A percentile compares a stretch with the other conserved stretches of the same genome.
phyloP scores from a whole-genome alignment of 768 basidiomycete genomes.

The Leccinum incarnatum region DNA sequence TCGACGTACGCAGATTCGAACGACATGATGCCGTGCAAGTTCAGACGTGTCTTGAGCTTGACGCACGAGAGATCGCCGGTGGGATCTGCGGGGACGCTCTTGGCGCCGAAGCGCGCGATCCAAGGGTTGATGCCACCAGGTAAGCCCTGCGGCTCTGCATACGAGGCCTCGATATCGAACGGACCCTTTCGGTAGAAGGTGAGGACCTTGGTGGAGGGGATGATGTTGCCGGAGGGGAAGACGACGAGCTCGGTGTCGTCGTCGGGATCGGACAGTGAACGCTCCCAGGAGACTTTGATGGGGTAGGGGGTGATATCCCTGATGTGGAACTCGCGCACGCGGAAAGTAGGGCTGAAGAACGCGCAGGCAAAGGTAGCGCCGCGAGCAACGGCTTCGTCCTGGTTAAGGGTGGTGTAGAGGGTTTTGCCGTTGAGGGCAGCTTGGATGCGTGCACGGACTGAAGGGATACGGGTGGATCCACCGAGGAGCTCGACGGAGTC shows the following conservation, averaged over 20 bases:
- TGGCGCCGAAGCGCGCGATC: conserved; percentile 79
- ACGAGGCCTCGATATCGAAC: conserved; percentile 86
- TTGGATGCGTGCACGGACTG: conserved; percentile 86
- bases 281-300: conserved; percentile 88
- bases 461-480: conserved; percentile 89
- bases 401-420: conserved; percentile 93
- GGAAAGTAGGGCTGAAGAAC: conserved; percentile 96
- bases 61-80: conserved; percentile 76
- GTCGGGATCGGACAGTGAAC: conserved; percentile 67
- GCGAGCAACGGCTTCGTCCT: conserved; percentile 95
- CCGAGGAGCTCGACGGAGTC: conserved; percentile 92
- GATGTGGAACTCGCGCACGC: conserved; percentile 91
- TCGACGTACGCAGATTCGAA: conserved; percentile 88
- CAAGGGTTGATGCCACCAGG: conserved; percentile 84
- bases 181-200: conserved; percentile 89
- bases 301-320: conserved; percentile 86
- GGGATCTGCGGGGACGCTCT: conserved; percentile 67
- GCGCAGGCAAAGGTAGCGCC: conserved; percentile 97
- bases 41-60: conserved; percentile 88
- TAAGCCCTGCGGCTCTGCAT: conserved; percentile 67
- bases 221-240: conserved; percentile 78
- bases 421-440: conserved; percentile 76
- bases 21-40: conserved; percentile 80
- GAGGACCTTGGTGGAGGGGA: conserved; percentile 94
- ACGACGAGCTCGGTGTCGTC: conserved; percentile 92